Evolutionary conservation across 441 rosid genomes (phyloP).

Genomic region (Eruca vesicaria): DNA sequence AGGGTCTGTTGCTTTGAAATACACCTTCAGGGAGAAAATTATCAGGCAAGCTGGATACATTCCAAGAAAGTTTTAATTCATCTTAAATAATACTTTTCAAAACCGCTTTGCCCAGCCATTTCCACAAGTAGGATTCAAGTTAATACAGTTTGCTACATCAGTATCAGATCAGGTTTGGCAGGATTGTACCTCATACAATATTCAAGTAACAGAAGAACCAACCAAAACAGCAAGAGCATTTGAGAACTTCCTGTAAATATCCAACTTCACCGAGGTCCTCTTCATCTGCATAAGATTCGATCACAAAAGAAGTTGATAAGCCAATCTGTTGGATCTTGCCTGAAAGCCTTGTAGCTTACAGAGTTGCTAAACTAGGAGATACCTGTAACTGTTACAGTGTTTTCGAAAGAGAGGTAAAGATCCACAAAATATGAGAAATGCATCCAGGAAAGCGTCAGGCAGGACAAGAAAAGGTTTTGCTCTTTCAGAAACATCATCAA

Average conservation of each 20-base stretch:
- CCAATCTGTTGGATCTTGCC: conserved; percentile 13
- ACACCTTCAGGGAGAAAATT: conserved; percentile 53
- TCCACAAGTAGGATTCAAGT: background rate
- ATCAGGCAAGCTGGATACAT: conserved; percentile 11
- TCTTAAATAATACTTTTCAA: background rate
- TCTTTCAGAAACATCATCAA: conserved; percentile 88
- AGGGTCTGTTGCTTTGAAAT: conserved; percentile 96
- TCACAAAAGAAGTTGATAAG: conserved; percentile 14
- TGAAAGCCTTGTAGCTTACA: background rate
- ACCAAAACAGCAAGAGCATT: conserved; percentile 82
- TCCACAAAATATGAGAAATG: conserved; percentile 94
- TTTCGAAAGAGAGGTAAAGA: conserved; percentile 71
- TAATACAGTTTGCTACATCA: background rate
- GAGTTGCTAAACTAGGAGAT: background rate
- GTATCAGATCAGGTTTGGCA: background rate
- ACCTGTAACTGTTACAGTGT: conserved; percentile 95
- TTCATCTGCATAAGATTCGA: conserved; percentile 52
- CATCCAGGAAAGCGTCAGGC: conserved; percentile 90
- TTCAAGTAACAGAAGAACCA: conserved; percentile 87
- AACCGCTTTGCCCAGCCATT: background rate
- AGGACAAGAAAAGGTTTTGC: conserved; percentile 85
- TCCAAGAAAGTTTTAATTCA: background rate
- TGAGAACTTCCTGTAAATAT: conserved; percentile 90
- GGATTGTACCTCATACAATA: conserved; percentile 77
- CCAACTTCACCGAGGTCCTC: conserved; percentile 82